Percentiles rank a stretch among this genome's conserved stretches.
These are phyloP conservation scores for Xerocomellus intermedius DNA, from an alignment of 768 basidiomycete species.

Conservation along the genomic window DNA sequence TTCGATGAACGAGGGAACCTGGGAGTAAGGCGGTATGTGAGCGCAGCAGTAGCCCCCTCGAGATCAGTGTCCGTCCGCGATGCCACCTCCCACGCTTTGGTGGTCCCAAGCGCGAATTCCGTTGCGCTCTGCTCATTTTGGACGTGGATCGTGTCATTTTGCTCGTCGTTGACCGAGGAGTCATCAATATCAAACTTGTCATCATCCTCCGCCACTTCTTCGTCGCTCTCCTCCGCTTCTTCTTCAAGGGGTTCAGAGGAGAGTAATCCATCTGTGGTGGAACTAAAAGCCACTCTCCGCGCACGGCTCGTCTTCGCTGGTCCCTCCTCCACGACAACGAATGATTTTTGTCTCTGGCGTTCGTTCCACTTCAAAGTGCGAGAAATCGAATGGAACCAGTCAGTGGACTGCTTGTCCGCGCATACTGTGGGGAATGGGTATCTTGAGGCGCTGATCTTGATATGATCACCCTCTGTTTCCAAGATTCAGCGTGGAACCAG, in stretches of 20 bases:
- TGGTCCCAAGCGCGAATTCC: conserved; percentile 18
- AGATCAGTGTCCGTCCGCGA: conserved; percentile 29
- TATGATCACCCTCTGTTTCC: conserved; percentile 91
- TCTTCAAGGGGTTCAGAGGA: conserved; percentile 32
- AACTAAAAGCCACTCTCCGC: conserved; percentile 13
- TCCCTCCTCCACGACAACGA: conserved; percentile 94
- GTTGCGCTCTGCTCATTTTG: conserved; percentile 15
- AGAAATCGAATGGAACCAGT: conserved; percentile 98
- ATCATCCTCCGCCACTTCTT: conserved; percentile 56
- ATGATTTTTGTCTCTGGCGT: conserved; percentile 96
- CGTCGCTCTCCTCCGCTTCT: conserved; percentile 40
- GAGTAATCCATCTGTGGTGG: conserved; percentile 9
- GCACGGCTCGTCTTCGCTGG: conserved; percentile 43
- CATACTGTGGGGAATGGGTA: conserved; percentile 99
- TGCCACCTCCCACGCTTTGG: conserved; percentile 31
- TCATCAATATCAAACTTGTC: conserved; percentile 95
- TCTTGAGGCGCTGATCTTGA: conserved; percentile 95
- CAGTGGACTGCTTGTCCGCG: conserved; percentile 94
- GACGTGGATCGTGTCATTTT: neutral
- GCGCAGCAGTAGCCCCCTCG: conserved; percentile 33
- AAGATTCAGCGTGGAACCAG: conserved; percentile 6
- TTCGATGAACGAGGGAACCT: conserved; percentile 29
- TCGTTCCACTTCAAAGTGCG: conserved; percentile 99
- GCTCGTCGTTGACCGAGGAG: conserved; percentile 47
- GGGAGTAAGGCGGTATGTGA: conserved; percentile 32